Base-by-base conservation (phyloP, 805 yeast species). In the Candida schatavii region DNA sequence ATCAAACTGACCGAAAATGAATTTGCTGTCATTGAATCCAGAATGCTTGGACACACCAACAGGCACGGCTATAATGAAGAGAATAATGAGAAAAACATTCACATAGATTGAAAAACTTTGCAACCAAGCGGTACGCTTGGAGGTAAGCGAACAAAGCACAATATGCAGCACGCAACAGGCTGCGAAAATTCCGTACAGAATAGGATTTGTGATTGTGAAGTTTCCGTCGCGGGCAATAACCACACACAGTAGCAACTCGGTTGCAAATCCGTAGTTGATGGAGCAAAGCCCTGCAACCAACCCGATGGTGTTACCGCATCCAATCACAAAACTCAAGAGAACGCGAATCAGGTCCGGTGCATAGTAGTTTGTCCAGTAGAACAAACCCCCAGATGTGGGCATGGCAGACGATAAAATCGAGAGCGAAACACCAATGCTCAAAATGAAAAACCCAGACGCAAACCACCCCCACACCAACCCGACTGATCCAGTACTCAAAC, bases 231-330 rank as follows among this genome's bases (percentile, higher is more conserved):
- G 64, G 22, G 65, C 68, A 25, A 79, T 64, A 36, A 73, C 72
- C 35, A 83, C 84, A 10, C 80, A 78, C 9, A 88, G 78, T 21
- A 80, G 54, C 11, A 80, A 62, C 52, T 78, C 82, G 41, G 64
- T 68, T 2, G 85, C 79, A 51, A 83, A 79, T 14, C 90, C 90
- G 54, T 82, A 83, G 48, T 77, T 77, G 45, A 85, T 80, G 15
- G 86, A 79, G 49, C 87, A 83, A 17, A 80, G 61, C 21, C 84
- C 88, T 22, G 83, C 79, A 39, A 80, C 70, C 42, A 84, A 64
- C 1, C 88, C 88, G 48, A 85, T 57, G 1, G 88, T 70, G 57
- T 84, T 83, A 4, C 85, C 72, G 51, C 81, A 75, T 4, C 89
- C 90, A 45, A 83, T 79, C 33, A 83, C 55, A 52, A 75, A 83